phyloP scores from a whole-genome alignment of 1,284 basidiomycete species.

The Tylopilus orsonianus region DNA sequence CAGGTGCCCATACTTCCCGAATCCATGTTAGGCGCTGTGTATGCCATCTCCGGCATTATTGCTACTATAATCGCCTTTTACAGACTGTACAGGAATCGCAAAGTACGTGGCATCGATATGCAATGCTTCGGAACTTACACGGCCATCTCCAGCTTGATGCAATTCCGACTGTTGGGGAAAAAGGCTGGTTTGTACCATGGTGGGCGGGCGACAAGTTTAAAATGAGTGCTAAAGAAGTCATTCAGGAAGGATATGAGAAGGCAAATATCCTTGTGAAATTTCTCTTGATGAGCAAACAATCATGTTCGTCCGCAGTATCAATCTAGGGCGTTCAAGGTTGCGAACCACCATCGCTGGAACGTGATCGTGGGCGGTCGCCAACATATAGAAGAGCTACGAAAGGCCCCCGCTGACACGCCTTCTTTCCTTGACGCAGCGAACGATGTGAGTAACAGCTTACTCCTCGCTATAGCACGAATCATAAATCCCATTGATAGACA shows the following conservation, averaged over 20 bases:
- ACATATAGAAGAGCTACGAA: constrained; percentile 42
- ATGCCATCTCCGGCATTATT: neutral
- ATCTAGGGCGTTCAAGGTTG: constrained; percentile 40
- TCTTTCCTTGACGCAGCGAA: constrained; percentile 35
- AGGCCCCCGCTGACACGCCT: constrained; percentile 39
- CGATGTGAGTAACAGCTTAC: constrained; percentile 30
- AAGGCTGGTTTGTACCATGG: constrained; percentile 15
- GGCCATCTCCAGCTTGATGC: constrained; percentile 1
- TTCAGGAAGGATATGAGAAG: constrained; percentile 21
- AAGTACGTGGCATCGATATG: neutral
- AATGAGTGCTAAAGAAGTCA: constrained; percentile 3
- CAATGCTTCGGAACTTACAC: neutral
- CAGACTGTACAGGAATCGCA: no score
- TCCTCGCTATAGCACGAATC: neutral
- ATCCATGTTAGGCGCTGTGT: neutral
- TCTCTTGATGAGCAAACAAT: neutral
- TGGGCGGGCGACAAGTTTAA: constrained; percentile 7
- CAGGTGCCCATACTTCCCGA: neutral
- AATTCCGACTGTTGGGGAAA: constrained; percentile 26
- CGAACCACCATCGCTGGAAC: constrained; percentile 38
- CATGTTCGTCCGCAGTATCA: constrained; percentile 14
- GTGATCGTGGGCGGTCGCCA: constrained; percentile 38
- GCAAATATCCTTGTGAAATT: neutral
- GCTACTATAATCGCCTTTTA: neutral
- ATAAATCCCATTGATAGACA: constrained; percentile 7